Evolutionary conservation across 805 yeast genomes (phyloP).

Genomic region (Saturnispora mendoncae): DNA sequence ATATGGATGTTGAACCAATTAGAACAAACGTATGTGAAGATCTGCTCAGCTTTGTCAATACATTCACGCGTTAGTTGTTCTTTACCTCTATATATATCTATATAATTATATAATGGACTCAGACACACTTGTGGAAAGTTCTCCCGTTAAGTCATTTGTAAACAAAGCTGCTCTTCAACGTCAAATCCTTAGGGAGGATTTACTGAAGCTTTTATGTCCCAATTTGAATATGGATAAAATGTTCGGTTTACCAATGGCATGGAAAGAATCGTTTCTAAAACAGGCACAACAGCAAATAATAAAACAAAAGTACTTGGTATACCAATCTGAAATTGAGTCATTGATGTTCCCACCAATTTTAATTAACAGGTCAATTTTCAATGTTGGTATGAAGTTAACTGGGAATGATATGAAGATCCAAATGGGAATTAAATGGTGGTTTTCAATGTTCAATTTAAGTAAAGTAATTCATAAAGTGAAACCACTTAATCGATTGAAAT

Average conservation of each 20-base stretch:
- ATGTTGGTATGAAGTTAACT: not conserved
- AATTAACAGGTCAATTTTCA: not conserved
- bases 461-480: not conserved
- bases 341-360: not conserved
- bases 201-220: not conserved
- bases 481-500: not conserved
- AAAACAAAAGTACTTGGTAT: not conserved
- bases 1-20: constrained; percentile 37
- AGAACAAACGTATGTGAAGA: constrained; percentile 28
- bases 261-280: not conserved
- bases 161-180: not conserved
- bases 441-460: not conserved
- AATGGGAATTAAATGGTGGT: constrained; percentile 2
- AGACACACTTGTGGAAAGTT: constrained; percentile 8
- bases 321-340: not conserved
- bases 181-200: not conserved
- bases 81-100: not conserved
- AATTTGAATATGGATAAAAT: not conserved
- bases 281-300: not conserved
- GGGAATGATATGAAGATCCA: not conserved
- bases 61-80: not conserved
- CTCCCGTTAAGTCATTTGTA: not conserved
- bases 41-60: constrained; percentile 34
- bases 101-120: constrained; percentile 5
- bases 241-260: constrained; percentile 1